Evolutionary conservation across 176 grass and related monocot genomes (phyloP).

Genomic region (Oryza nivara): DNA sequence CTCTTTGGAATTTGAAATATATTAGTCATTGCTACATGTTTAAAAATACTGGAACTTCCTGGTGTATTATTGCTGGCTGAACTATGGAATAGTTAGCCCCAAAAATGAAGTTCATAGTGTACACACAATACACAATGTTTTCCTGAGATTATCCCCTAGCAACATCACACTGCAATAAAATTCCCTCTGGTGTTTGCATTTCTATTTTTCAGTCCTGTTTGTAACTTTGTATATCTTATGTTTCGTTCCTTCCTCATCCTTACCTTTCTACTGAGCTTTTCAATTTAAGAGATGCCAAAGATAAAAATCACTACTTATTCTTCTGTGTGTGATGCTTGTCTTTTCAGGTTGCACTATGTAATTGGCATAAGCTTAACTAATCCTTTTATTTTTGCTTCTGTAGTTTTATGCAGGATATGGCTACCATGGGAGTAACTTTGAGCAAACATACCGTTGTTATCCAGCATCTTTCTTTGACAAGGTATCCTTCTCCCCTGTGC

Average conservation of each 20-base stretch:
- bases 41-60: background rate
- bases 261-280: background rate
- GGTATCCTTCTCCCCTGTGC: constrained; percentile 43
- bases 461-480: constrained; percentile 91
- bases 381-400: background rate
- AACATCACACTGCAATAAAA: background rate
- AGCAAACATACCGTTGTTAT: constrained; percentile 73
- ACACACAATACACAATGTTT: constrained; percentile 1
- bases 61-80: background rate
- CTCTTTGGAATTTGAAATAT: background rate
- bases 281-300: background rate
- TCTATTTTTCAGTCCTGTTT: background rate
- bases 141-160: background rate
- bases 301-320: background rate
- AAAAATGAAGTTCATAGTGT: background rate
- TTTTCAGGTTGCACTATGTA: background rate
- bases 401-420: constrained; percentile 66
- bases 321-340: background rate
- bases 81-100: background rate
- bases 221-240: constrained; percentile 20
- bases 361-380: constrained; percentile 10
- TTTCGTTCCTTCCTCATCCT: background rate
- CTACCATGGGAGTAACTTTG: constrained; percentile 65
- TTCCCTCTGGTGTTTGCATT: background rate
- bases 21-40: constrained; percentile 5